Evolutionary conservation across 2,329 filamentous ascomycete species (phyloP), one percentile per base, ranked within the genome.

Genomic region (Colletotrichum spinosum): DNA sequence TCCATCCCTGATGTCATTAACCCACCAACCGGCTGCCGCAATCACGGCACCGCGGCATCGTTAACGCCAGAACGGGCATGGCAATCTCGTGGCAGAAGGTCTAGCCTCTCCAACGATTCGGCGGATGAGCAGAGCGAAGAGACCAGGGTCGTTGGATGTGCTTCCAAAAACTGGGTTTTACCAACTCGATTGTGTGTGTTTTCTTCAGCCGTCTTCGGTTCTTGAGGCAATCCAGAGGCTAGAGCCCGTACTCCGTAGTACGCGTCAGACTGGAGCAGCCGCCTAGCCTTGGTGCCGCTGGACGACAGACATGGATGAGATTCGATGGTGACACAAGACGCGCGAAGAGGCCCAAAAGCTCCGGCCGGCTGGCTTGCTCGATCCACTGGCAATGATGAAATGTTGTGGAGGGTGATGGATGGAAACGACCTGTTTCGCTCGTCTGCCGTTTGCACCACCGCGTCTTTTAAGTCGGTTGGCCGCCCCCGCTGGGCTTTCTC

Each of bases 31-130:
- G 52, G 17, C 33, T 34, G 46, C 48, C 62, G 62, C 62, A 65
- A 65, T 62, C 58, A 65, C 62, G 62, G 62, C 39, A 65, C 57
- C 52, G 48, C 62, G 62, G 62, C 62, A 65, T 65, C 52, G 25
- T 17, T 49, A 9, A 37, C 15, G 62, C 58, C 58, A 38, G 53
- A 52, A 48, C 11, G 44, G 46, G 52, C 62, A 62, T 62, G 58
- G 58, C 58, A 44, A 56, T 55, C 57, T 55, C 35, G 41, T 17
- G 46, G 46, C 41, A 34, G 15, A 25, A 25, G 48, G 58, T 62
- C 62, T 56, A 56, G 62, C 41, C 62, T 62, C 35, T 51, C 37
- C 12, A 42, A 11, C 13, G 17, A 4, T 15, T 53, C 41, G 48
- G 39, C 48, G 48, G 11, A 37, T n/a, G n/a, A 15, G 34, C 39